These are phyloP conservation scores for Aspergillus neoniger DNA, from an alignment of 2,329 filamentous ascomycete genomes.

Conservation along the genomic window DNA sequence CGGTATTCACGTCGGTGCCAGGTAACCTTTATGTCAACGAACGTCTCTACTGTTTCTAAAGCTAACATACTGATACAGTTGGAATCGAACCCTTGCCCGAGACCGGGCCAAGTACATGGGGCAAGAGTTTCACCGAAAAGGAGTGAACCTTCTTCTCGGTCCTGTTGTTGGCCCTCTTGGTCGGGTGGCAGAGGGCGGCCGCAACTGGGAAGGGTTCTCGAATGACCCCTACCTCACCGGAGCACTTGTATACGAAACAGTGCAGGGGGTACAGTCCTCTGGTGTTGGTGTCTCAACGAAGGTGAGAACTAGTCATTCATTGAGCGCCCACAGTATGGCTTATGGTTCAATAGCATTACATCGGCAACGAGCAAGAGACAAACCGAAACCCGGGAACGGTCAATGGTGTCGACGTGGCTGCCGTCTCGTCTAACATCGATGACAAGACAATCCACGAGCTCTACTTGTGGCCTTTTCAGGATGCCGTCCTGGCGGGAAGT, in stretches of 20 bases:
- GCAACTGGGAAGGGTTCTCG: conserved; percentile 68
- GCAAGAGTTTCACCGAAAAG: conserved; percentile 72
- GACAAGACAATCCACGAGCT: conserved; percentile 65
- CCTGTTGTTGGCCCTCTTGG: conserved; percentile 76
- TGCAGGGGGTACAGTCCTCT: conserved; percentile 77
- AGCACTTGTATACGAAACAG: conserved; percentile 68
- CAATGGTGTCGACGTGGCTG: conserved; percentile 63
- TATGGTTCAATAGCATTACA: conserved; percentile 55
- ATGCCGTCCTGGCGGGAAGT: conserved; percentile 66
- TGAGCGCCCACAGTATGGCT: neutral
- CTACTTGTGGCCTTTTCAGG: conserved; percentile 69
- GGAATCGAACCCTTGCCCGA: conserved; percentile 71
- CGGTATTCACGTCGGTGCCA: conserved; percentile 28
- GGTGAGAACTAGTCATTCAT: neutral
- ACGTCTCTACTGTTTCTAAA: neutral
- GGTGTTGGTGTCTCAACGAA: conserved; percentile 83
- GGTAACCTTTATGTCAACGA: conserved; percentile 18
- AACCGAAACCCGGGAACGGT: conserved; percentile 62
- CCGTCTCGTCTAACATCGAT: conserved; percentile 62
- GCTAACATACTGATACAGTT: conserved; percentile 40
- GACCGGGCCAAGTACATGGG: conserved; percentile 73
- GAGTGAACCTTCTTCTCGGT: conserved; percentile 72
- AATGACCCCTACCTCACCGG: conserved; percentile 77
- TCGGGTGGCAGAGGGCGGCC: conserved; percentile 65
- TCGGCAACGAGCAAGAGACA: conserved; percentile 74